Conservation (phyloP, 2,329 filamentous ascomycete genomes). For the Neofusicoccum umdonicola region DNA sequence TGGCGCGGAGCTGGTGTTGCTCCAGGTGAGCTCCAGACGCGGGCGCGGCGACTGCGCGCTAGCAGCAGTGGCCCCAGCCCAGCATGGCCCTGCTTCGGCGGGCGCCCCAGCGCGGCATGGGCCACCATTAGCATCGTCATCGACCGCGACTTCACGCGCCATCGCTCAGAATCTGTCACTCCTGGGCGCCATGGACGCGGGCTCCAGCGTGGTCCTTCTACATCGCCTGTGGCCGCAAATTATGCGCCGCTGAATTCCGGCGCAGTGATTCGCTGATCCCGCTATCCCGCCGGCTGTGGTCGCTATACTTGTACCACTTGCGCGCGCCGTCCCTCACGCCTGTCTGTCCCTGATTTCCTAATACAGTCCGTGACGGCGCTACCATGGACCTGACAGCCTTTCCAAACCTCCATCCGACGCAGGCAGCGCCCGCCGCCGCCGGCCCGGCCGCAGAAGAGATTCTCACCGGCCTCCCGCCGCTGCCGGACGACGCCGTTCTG, state of each 20-base stretch:
- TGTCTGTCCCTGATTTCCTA: constrained; percentile 12
- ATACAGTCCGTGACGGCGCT: constrained; percentile 3
- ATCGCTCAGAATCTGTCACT: background rate
- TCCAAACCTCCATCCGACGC: constrained; percentile 8
- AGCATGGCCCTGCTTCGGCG: background rate
- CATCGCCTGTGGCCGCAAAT: constrained; percentile 14
- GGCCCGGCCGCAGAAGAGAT: background rate
- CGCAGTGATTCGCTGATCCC: constrained; percentile 3
- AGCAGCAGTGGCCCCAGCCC: background rate
- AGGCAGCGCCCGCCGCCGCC: background rate
- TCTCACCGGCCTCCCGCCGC: background rate
- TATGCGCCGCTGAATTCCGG: background rate
- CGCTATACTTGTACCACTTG: constrained; percentile 14
- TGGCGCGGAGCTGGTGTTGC: background rate
- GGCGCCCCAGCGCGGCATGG: constrained; percentile 5
- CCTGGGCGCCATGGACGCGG: constrained; percentile 8
- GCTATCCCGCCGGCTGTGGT: constrained; percentile 1
- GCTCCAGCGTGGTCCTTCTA: background rate
- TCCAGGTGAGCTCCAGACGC: background rate
- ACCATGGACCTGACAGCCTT: constrained; percentile 16
- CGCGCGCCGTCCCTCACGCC: background rate
- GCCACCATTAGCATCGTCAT: constrained; percentile 8
- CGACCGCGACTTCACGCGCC: constrained; percentile 13
- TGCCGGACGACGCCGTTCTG: constrained; percentile 19
- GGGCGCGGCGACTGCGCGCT: background rate